Evolutionary conservation across 306 rosid species (phyloP).

Genomic region (Gynostemma pentaphyllum): DNA sequence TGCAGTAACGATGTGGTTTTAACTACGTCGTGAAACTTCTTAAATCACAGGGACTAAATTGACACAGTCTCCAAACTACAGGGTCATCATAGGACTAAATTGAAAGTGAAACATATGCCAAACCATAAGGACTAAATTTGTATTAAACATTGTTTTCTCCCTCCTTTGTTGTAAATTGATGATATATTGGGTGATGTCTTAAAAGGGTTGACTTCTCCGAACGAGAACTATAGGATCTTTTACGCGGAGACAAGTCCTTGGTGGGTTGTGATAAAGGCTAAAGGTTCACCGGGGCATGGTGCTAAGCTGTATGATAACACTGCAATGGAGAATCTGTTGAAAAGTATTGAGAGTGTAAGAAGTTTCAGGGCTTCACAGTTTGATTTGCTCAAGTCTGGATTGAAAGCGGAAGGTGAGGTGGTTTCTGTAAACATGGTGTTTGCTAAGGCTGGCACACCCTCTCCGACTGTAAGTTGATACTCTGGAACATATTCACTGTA

Average conservation of each 20-base stretch:
- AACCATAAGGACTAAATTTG: no score
- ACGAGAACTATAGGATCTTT: constrained; percentile 50
- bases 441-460: constrained; percentile 77
- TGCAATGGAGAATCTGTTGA: constrained; percentile 85
- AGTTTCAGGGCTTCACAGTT: constrained; percentile 76
- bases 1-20: no score
- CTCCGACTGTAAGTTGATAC: constrained; percentile 76
- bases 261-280: constrained; percentile 84
- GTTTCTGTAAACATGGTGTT: constrained; percentile 73
- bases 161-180: neutral
- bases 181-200: no score
- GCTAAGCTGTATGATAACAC: constrained; percentile 85
- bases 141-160: no score
- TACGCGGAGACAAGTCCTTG: constrained; percentile 71
- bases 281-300: constrained; percentile 90
- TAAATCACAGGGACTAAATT: no score
- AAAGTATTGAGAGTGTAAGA: constrained; percentile 71
- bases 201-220: constrained; percentile 61
- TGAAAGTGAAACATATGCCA: no score
- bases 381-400: constrained; percentile 68
- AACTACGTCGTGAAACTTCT: no score
- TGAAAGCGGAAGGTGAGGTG: constrained; percentile 73
- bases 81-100: no score
- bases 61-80: no score
- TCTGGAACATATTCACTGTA: no score